phyloP scores from a whole-genome alignment of 2,329 filamentous ascomycete genomes.

The Colletotrichum musae region DNA sequence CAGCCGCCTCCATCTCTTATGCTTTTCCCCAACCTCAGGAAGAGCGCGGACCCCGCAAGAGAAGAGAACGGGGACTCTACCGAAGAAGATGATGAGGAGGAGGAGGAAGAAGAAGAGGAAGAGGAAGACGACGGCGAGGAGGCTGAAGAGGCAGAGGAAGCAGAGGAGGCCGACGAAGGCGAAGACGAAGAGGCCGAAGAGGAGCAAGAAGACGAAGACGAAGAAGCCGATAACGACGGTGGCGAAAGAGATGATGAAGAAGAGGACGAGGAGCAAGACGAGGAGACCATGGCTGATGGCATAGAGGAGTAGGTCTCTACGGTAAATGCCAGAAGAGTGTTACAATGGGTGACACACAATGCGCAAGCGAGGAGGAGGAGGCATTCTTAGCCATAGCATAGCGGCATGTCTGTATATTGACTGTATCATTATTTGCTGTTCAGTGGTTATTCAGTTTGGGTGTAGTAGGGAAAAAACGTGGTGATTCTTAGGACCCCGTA shows the following conservation, averaged over 20 bases:
- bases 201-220: slow-evolving; percentile 46
- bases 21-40: slow-evolving; percentile 63
- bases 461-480: not conserved
- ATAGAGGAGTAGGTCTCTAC: slow-evolving; percentile 1
- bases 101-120: slow-evolving; percentile 33
- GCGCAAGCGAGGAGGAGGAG: not conserved
- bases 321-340: not conserved
- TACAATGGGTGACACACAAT: not conserved
- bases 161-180: slow-evolving; percentile 41
- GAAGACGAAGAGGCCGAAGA: slow-evolving; percentile 33
- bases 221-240: not conserved
- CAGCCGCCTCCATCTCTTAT: slow-evolving; percentile 68
- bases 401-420: not conserved
- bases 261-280: not conserved
- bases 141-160: slow-evolving; percentile 27
- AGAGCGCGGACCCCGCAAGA: slow-evolving; percentile 50
- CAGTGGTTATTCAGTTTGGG: no score
- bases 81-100: slow-evolving; percentile 47
- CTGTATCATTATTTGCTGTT: no score
- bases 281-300: slow-evolving; percentile 8
- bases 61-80: slow-evolving; percentile 41
- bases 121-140: slow-evolving; percentile 38
- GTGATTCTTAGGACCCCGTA: not conserved
- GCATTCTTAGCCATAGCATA: not conserved
- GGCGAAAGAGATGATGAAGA: not conserved